Evolutionary conservation across 2,329 filamentous ascomycete genomes (phyloP).

Genomic region (Anthostomella pinea): DNA sequence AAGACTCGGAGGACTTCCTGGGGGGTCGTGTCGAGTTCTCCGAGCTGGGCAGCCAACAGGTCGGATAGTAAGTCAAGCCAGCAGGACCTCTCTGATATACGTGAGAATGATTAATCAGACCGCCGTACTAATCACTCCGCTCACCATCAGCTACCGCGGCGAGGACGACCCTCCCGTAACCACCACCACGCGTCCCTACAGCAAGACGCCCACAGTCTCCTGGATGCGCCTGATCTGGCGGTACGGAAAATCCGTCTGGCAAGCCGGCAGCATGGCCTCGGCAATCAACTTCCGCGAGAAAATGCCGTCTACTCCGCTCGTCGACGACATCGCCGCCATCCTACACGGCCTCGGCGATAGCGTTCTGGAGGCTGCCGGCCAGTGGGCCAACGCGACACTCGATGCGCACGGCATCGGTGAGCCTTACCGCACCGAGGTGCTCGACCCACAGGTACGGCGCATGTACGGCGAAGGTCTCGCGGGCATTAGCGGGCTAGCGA

Average conservation of each 20-base stretch:
- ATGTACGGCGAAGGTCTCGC: constrained; percentile 12
- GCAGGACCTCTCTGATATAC: background rate
- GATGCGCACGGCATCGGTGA: constrained; percentile 15
- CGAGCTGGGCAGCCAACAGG: constrained; percentile 15
- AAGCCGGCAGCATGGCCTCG: constrained; percentile 11
- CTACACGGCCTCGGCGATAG: constrained; percentile 13
- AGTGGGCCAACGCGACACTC: constrained; percentile 10
- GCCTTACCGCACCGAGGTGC: constrained; percentile 18
- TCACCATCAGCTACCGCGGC: constrained; percentile 16
- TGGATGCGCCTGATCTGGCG: constrained; percentile 19
- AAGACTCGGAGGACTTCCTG: constrained; percentile 17
- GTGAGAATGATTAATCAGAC: constrained; percentile 4
- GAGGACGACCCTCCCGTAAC: constrained; percentile 9
- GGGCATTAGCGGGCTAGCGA: constrained; percentile 15
- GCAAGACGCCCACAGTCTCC: constrained; percentile 12
- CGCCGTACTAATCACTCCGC: too few relatives aligned
- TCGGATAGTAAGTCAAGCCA: constrained; percentile 23
- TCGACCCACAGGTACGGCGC: constrained; percentile 21
- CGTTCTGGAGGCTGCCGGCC: constrained; percentile 7
- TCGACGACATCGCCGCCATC: constrained; percentile 11
- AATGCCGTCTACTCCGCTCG: constrained; percentile 10
- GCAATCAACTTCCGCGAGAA: constrained; percentile 11
- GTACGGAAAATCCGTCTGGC: constrained; percentile 23
- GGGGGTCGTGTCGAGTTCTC: constrained; percentile 17
- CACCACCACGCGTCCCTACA: constrained; percentile 21